A percentile compares a stretch with the other conserved stretches of the same genome.
Conservation (phyloP, 805 yeast species). For the Clavispora fructus region DNA sequence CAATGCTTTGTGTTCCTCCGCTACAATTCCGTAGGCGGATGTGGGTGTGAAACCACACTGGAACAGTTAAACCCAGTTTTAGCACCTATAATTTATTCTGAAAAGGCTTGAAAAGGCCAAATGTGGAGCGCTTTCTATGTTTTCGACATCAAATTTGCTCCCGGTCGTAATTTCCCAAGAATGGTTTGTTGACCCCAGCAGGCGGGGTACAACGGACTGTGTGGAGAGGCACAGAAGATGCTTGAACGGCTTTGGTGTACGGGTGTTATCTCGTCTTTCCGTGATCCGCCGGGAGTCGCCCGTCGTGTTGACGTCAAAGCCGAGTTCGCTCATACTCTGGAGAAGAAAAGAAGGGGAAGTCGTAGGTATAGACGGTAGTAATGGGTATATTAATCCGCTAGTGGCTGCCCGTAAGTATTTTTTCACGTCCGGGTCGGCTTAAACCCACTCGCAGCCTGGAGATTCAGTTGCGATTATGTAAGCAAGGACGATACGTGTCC, state of each 20-base stretch:
- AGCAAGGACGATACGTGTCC: conserved; percentile 21
- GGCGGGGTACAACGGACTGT: background rate
- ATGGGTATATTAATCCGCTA: too few relatives aligned
- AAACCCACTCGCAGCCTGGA: background rate
- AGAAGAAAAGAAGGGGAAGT: background rate
- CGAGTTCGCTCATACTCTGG: background rate
- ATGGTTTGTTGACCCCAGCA: background rate
- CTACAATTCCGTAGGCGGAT: too few relatives aligned
- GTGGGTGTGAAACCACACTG: too few relatives aligned
- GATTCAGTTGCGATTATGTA: conserved; percentile 9
- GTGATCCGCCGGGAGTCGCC: background rate
- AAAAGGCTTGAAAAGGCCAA: too few relatives aligned
- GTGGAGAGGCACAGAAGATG: background rate
- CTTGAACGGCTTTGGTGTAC: background rate
- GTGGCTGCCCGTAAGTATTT: background rate
- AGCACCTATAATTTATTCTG: too few relatives aligned
- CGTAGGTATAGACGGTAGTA: background rate
- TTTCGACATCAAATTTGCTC: too few relatives aligned
- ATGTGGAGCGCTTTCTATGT: too few relatives aligned
- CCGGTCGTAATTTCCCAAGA: too few relatives aligned
- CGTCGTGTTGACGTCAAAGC: background rate
- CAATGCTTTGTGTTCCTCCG: too few relatives aligned
- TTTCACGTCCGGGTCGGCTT: background rate
- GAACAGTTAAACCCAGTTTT: too few relatives aligned
- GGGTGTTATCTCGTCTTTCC: background rate